Conservation (phyloP, 2,329 filamentous ascomycete genomes). For the Fusarium brachygibbosum region DNA sequence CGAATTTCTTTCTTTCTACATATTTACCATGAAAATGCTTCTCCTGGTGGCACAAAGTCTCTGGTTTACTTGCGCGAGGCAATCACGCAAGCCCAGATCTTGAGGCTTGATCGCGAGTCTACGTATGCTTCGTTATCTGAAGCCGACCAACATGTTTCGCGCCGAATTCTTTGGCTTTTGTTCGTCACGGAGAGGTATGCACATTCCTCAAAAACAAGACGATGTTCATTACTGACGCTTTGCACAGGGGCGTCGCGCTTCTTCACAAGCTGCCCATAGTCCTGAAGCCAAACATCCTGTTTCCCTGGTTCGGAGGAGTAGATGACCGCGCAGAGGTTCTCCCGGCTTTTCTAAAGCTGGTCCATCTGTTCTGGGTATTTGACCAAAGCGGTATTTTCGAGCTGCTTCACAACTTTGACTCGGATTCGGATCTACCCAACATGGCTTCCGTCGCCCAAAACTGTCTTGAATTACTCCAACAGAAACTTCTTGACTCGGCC, state of each 20-base stretch:
- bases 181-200: constrained; percentile 61
- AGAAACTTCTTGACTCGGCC: constrained; percentile 58
- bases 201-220: neutral
- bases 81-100: constrained; percentile 65
- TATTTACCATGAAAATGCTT: constrained; percentile 64
- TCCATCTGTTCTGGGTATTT: constrained; percentile 64
- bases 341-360: constrained; percentile 63
- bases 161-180: constrained; percentile 62
- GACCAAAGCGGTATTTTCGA: constrained; percentile 64
- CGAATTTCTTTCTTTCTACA: constrained; percentile 66
- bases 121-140: constrained; percentile 55
- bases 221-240: constrained; percentile 4
- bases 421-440: constrained; percentile 51
- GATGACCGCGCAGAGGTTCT: constrained; percentile 60
- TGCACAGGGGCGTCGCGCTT: constrained; percentile 61
- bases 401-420: constrained; percentile 57
- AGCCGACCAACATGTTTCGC: constrained; percentile 60
- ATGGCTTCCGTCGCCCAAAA: constrained; percentile 50
- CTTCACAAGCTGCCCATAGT: constrained; percentile 64
- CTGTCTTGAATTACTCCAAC: constrained; percentile 58
- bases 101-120: constrained; percentile 61
- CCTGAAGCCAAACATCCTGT: constrained; percentile 58
- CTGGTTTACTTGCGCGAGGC: constrained; percentile 64
- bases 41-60: constrained; percentile 61
- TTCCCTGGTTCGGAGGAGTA: constrained; percentile 50